A percentile compares a stretch with the other conserved stretches of the same genome.
phyloP scores from a whole-genome alignment of 129 eudicot species.

The Tagetes erecta region DNA sequence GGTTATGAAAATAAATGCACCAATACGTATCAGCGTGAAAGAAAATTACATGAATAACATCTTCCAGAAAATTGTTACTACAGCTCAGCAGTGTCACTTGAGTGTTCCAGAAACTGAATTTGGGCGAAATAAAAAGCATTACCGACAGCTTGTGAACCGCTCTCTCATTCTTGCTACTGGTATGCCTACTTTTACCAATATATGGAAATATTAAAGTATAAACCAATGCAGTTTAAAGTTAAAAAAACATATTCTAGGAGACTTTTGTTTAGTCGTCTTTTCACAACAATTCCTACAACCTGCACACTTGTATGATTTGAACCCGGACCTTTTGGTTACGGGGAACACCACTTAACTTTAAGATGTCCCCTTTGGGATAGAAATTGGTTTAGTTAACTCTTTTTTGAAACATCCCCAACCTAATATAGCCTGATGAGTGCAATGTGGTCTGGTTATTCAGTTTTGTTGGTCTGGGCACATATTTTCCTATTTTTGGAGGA shows the following conservation, averaged over 20 bases:
- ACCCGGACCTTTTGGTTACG: too few species aligned
- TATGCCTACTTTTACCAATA: conserved; percentile 19
- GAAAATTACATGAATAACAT: conserved; percentile 63
- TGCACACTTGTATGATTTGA: too few species aligned
- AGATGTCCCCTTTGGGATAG: conserved; percentile 24
- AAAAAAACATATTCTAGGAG: background rate
- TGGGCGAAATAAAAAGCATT: conserved; percentile 69
- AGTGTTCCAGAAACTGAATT: conserved; percentile 75
- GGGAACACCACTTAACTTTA: too few species aligned
- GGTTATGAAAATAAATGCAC: conserved; percentile 74
- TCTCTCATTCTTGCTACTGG: conserved; percentile 70
- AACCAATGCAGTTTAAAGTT: background rate
- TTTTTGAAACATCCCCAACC: background rate
- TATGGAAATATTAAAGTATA: background rate
- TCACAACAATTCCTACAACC: too few species aligned
- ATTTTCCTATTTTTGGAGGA: background rate
- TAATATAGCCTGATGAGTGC: background rate
- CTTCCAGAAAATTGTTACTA: conserved; percentile 63
- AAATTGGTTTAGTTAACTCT: background rate
- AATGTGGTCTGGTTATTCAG: background rate
- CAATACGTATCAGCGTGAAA: conserved; percentile 66
- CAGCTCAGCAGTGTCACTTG: conserved; percentile 73
- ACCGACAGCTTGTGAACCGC: conserved; percentile 55
- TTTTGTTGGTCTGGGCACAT: background rate
- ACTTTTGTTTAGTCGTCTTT: too few species aligned